Evolutionary conservation across 208 protist species (phyloP).

Genomic region (Acanthamoeba lenticulata): DNA sequence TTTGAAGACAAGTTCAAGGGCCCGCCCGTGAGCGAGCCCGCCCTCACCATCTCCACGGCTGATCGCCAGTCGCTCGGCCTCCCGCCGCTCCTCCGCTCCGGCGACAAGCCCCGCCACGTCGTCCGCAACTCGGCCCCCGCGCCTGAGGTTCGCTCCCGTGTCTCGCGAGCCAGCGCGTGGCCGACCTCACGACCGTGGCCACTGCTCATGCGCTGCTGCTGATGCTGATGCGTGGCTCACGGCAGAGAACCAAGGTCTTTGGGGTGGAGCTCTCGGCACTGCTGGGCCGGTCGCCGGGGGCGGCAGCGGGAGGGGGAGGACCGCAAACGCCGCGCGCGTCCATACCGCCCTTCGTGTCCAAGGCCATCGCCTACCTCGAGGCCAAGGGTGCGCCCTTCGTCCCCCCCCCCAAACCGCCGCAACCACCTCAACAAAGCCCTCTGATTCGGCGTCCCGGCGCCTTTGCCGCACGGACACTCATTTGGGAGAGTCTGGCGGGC

Average conservation of each 20-base stretch:
- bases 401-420: too few relatives aligned
- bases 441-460: too few relatives aligned
- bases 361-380: constrained; percentile 58
- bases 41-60: constrained; percentile 48
- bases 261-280: constrained; percentile 33
- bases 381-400: background rate
- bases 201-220: background rate
- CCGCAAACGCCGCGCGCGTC: background rate
- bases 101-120: constrained; percentile 38
- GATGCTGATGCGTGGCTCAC: background rate
- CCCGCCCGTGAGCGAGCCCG: constrained; percentile 54
- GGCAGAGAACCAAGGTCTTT: constrained; percentile 62
- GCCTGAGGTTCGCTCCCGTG: constrained; percentile 1
- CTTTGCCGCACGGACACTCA: too few relatives aligned
- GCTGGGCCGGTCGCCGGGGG: too few relatives aligned
- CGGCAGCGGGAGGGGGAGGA: too few relatives aligned
- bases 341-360: constrained; percentile 37
- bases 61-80: constrained; percentile 61
- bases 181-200: background rate
- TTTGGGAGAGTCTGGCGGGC: too few relatives aligned
- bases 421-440: too few relatives aligned
- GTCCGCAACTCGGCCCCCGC: constrained; percentile 34
- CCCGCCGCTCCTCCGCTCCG: background rate
- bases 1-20: constrained; percentile 51
- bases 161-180: too few relatives aligned